A percentile compares a stretch with the other conserved stretches of the same genome.
phyloP scores from a whole-genome alignment of 2,329 filamentous ascomycete species.

The Apiospora sp. region DNA sequence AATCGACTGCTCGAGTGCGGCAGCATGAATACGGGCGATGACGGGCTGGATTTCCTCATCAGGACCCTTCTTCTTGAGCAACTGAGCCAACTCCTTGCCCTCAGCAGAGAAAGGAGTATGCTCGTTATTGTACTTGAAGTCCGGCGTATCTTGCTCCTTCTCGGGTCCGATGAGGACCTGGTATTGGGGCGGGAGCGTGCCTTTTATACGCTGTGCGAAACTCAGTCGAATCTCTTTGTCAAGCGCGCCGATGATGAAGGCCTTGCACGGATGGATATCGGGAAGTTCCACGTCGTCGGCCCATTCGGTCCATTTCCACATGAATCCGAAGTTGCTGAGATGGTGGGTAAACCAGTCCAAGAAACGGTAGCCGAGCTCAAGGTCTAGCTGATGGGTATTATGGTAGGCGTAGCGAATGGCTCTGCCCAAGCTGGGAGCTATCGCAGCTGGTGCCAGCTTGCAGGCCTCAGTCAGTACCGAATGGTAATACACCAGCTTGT shows the following conservation, averaged over 20 bases:
- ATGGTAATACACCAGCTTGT: constrained; percentile 97
- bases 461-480: constrained; percentile 93
- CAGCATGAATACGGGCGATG: constrained; percentile 82
- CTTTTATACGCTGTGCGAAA: constrained; percentile 95
- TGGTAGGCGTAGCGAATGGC: constrained; percentile 93
- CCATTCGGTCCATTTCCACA: constrained; percentile 99
- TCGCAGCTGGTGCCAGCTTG: constrained; percentile 94
- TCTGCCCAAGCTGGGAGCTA: constrained; percentile 90
- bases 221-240: constrained; percentile 98
- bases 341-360: constrained; percentile 98
- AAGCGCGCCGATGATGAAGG: constrained; percentile 88
- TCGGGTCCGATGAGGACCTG: constrained; percentile 81
- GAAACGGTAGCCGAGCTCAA: constrained; percentile 87
- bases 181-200: constrained; percentile 87
- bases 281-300: constrained; percentile 82
- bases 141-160: constrained; percentile 94
- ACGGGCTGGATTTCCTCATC: constrained; percentile 87
- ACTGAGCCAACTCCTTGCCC: constrained; percentile 80
- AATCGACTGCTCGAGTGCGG: constrained; percentile 73
- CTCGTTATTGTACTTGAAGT: constrained; percentile 87
- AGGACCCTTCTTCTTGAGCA: constrained; percentile 83
- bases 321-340: constrained; percentile 98
- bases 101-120: constrained; percentile 82
- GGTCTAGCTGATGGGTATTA: constrained; percentile 81
- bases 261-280: constrained; percentile 84